A percentile compares a stretch with the other conserved stretches of the same genome.
Conservation (phyloP, 768 basidiomycete genomes). For the Tubosaeta sp. region DNA sequence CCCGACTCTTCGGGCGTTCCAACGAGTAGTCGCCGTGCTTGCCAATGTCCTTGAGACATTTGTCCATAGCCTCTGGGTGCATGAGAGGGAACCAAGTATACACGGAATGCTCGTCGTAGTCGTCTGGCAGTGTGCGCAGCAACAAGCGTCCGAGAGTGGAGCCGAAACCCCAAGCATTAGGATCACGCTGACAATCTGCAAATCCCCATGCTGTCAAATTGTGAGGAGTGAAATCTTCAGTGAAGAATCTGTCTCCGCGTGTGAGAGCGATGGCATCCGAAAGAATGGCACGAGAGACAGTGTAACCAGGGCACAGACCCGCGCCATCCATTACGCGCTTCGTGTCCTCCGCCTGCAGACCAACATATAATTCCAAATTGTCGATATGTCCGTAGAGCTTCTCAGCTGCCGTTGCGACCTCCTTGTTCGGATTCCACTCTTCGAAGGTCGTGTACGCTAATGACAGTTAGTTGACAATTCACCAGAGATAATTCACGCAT, state of each 20-base stretch:
- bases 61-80: conserved; percentile 68
- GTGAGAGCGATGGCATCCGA: conserved; percentile 84
- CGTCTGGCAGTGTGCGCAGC: conserved; percentile 66
- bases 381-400: conserved; percentile 75
- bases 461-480: not conserved
- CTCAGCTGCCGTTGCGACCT: conserved; percentile 68
- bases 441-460: conserved; percentile 64
- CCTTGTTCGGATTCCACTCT: conserved; percentile 77
- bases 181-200: conserved; percentile 74
- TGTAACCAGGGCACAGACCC: conserved; percentile 84
- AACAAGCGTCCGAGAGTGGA: conserved; percentile 66
- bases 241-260: conserved; percentile 80
- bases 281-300: conserved; percentile 80
- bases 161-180: conserved; percentile 68
- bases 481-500: not conserved
- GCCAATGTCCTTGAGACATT: conserved; percentile 52
- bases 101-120: conserved; percentile 63
- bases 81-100: conserved; percentile 90
- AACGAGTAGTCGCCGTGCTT: conserved; percentile 53
- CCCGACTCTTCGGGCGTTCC: conserved; percentile 39
- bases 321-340: conserved; percentile 76
- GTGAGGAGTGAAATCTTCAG: conserved; percentile 74
- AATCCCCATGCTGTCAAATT: conserved; percentile 86
- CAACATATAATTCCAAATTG: conserved; percentile 75
- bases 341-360: conserved; percentile 72